Percentiles rank a stretch among this genome's conserved stretches.
Evolutionary conservation across 1,284 basidiomycete genomes (phyloP).

Genomic region (Trichosporon asahii): DNA sequence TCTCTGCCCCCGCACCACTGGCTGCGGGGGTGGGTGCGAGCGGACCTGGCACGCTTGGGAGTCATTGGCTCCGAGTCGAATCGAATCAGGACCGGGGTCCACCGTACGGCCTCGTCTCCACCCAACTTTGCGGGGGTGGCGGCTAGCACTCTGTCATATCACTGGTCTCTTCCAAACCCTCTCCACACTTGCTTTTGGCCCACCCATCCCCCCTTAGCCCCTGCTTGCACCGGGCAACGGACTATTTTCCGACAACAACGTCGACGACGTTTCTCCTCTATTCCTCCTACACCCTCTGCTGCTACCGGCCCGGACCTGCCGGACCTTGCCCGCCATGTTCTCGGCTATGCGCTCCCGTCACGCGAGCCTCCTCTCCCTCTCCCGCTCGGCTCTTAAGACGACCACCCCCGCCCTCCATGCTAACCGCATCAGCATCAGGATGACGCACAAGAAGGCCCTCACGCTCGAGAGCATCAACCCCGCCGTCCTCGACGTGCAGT

Average conservation of each 20-base stretch:
- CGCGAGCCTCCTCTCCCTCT: background rate
- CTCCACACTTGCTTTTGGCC: background rate
- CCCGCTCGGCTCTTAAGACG: background rate
- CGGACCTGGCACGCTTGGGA: too few species aligned
- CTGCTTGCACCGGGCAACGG: background rate
- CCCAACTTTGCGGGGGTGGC: background rate
- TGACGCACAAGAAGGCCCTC: constrained; percentile 33
- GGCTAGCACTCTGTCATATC: background rate
- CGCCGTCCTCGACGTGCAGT: constrained; percentile 80
- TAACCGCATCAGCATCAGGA: constrained; percentile 6
- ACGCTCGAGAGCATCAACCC: constrained; percentile 62
- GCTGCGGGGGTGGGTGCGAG: too few species aligned
- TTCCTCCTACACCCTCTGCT: background rate
- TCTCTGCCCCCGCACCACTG: too few species aligned
- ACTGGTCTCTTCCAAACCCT: background rate
- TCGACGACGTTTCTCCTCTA: background rate
- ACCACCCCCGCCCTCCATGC: background rate
- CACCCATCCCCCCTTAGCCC: too few species aligned
- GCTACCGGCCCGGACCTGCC: background rate
- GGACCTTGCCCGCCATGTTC: background rate
- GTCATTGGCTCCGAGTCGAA: background rate
- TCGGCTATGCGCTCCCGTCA: background rate
- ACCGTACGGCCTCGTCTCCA: background rate
- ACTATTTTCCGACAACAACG: background rate
- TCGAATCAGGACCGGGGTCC: background rate